Percentiles rank a stretch among this genome's conserved stretches.
Evolutionary conservation across 345 rosid genomes (phyloP).

Genomic region (Populus euphratica): DNA sequence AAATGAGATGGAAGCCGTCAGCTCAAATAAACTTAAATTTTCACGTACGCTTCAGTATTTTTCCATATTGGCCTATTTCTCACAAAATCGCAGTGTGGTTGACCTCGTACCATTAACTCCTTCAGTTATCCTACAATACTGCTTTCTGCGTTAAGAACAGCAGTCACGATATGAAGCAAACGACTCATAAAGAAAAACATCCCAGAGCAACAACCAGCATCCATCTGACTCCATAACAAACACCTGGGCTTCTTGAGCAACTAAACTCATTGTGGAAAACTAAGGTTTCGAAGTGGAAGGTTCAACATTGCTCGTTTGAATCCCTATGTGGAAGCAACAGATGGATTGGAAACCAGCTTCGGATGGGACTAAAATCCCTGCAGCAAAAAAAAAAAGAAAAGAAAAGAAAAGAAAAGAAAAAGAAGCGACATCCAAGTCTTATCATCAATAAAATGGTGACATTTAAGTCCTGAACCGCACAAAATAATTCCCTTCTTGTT

Average conservation of each 20-base stretch:
- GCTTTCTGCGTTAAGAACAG: background rate
- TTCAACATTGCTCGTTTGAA: background rate
- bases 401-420: too few species aligned
- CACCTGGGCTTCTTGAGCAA: background rate
- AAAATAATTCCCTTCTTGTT: slow-evolving; percentile 55
- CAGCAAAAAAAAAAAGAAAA: background rate
- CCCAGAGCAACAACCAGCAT: background rate
- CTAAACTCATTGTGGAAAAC: background rate
- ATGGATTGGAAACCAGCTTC: background rate
- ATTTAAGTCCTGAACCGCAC: slow-evolving; percentile 55
- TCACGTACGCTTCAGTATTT: background rate
- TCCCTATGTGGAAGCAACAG: background rate
- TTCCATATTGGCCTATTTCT: background rate
- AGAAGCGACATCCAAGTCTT: background rate
- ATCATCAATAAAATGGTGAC: background rate
- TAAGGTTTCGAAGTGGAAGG: background rate
- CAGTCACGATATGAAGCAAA: background rate
- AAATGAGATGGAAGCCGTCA: background rate
- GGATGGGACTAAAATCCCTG: slow-evolving; percentile 1
- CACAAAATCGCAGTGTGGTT: background rate
- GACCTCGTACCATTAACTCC: background rate
- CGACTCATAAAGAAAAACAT: background rate
- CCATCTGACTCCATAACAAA: background rate
- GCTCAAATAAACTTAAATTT: background rate
- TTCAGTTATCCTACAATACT: background rate